Evolutionary conservation across 495 filamentous ascomycete genomes (phyloP), one percentile per base, ranked within the genome.

Genomic region (Podospora fimiseda): DNA sequence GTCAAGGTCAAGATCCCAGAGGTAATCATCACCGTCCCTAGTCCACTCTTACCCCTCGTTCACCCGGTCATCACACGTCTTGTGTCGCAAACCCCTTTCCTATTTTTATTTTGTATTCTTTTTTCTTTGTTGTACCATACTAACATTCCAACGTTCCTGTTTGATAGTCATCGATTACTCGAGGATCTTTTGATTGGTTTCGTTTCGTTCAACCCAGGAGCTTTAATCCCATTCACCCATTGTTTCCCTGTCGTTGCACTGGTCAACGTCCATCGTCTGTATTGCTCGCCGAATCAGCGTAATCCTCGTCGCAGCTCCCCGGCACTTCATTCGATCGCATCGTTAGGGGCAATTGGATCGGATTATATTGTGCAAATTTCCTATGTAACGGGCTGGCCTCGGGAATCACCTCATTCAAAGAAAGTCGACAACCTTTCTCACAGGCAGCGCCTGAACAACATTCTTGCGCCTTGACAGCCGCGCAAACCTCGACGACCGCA

Each of bases 221-320:
- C 58, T 61, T 68, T 68, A 64, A 63, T 70, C 61, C 50, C 57
- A 70, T 72, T 69, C 69, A 60, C 43, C 67, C 61, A 60, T 70
- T 67, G 60, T 65, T 64, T 70, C 69, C 49, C 54, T 42, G 24
- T 52, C 55, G 43, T 55, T 51, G 30, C 30, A 47, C 49, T 55
- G 42, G 23, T 23, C 51, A 57, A 41, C 59, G 30, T 16, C 52
- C 37, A 22, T 13, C 49, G 18, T 39, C 55, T 24, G 44, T 50
- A 56, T 43, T 51, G 27, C 39, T 43, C 24, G 19, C 42, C 49
- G 45, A 37, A 41, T 18, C 44, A 49, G 56, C 30, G 43, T 48
- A 40, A 18, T 48, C 50, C 16, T 9, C 47, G 40, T 55, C 53
- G 47, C 47, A 55, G 20, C 11, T 14, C 46, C 21, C 2, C 11